Conservation (phyloP, 1,284 basidiomycete species). For the Ustilago xerochloae region DNA sequence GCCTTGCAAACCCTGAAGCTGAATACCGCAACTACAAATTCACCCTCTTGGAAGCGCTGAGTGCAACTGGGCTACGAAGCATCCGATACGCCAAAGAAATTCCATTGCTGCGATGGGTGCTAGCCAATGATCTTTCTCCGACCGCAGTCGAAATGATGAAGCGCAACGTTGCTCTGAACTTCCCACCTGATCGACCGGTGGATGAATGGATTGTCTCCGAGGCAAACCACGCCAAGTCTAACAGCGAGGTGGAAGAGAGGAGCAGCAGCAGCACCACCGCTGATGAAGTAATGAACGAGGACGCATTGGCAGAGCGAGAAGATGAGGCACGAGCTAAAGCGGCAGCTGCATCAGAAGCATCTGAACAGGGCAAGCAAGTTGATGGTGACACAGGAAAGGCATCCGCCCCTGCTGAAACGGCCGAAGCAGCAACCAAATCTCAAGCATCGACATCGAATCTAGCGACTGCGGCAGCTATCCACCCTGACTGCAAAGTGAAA, state of each 20-base stretch:
- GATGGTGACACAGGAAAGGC: neutral
- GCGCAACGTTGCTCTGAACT: slow-evolving; percentile 89
- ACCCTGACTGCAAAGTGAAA: slow-evolving; percentile 64
- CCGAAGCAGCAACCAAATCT: neutral
- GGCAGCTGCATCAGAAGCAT: slow-evolving; percentile 7
- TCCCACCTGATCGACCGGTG: slow-evolving; percentile 72
- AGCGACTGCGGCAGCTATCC: slow-evolving; percentile 37
- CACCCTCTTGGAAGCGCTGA: slow-evolving; percentile 91
- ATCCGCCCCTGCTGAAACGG: neutral
- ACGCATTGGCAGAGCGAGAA: slow-evolving; percentile 27
- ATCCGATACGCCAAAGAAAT: slow-evolving; percentile 99
- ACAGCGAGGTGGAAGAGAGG: neutral
- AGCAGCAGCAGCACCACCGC: no score
- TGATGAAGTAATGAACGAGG: slow-evolving; percentile 37
- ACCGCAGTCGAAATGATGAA: slow-evolving; percentile 87
- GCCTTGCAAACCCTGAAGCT: slow-evolving; percentile 2
- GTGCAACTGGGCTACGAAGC: slow-evolving; percentile 92
- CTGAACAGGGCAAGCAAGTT: neutral
- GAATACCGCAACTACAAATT: slow-evolving; percentile 76
- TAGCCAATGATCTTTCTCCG: slow-evolving; percentile 91
- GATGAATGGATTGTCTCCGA: slow-evolving; percentile 52
- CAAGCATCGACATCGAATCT: neutral
- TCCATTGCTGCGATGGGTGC: slow-evolving; percentile 86
- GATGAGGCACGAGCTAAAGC: slow-evolving; percentile 18
- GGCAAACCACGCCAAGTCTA: neutral